phyloP scores from a whole-genome alignment of 2,329 filamentous ascomycete genomes.

The Aspergillus sp. region DNA sequence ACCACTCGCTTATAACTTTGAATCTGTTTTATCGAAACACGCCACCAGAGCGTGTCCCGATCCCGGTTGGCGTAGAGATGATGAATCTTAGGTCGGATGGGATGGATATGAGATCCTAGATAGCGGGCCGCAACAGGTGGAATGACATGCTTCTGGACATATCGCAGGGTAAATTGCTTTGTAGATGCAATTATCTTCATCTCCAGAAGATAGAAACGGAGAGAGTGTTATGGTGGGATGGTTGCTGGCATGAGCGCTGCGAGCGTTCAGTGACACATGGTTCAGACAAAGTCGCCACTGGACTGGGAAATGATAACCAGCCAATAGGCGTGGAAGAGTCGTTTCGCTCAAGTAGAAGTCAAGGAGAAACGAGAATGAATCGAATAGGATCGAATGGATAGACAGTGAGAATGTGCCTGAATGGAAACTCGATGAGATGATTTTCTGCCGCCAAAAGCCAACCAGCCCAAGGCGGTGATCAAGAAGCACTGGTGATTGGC shows the following conservation, averaged over 20 bases:
- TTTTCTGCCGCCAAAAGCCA: conserved; percentile 8
- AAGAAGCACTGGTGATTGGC: too few species aligned
- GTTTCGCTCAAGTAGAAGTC: neutral
- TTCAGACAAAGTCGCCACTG: neutral
- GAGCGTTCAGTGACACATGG: neutral
- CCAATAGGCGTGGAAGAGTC: too few species aligned
- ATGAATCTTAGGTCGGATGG: conserved; percentile 36
- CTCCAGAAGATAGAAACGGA: neutral
- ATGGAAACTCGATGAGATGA: neutral
- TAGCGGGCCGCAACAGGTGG: conserved; percentile 31
- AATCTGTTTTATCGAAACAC: conserved; percentile 32
- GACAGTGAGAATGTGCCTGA: neutral
- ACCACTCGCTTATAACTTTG: conserved; percentile 41
- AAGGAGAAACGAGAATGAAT: neutral
- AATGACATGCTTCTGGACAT: conserved; percentile 19
- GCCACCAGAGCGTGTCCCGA: conserved; percentile 49
- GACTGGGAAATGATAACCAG: neutral
- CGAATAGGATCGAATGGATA: neutral
- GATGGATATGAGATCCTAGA: conserved; percentile 25
- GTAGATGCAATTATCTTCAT: conserved; percentile 20
- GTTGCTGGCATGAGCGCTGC: neutral
- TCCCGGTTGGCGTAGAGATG: conserved; percentile 37
- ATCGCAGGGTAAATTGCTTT: conserved; percentile 24
- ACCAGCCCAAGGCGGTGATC: conserved; percentile 14
- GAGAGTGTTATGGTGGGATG: neutral